Percentiles rank a stretch among this genome's conserved stretches.
Conservation (phyloP, 306 rosid species). For the Cicer cuneatum region DNA sequence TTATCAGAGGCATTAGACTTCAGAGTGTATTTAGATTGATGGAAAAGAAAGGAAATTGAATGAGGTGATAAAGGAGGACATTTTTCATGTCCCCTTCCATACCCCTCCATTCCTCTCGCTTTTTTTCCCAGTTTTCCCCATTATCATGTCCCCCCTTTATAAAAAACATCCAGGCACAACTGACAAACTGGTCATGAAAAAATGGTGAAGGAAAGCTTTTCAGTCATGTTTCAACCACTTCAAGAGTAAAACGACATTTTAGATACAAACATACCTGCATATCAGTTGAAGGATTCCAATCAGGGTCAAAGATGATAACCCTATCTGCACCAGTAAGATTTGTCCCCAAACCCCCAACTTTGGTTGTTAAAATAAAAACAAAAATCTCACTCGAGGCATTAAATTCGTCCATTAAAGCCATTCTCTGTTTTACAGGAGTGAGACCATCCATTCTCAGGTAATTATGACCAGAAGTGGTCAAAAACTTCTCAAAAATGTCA, state of each 20-base stretch:
- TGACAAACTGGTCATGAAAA: conserved; percentile 33
- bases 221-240: conserved; percentile 34
- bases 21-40: conserved; percentile 14
- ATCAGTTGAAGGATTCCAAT: conserved; percentile 98
- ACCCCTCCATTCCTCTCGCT: not conserved
- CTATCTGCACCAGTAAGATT: conserved; percentile 94
- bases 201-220: conserved; percentile 25
- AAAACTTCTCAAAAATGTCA: conserved; percentile 77
- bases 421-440: conserved; percentile 88
- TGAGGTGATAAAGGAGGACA: conserved; percentile 29
- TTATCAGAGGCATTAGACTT: conserved; percentile 31
- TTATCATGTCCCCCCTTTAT: not conserved
- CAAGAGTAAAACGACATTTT: conserved; percentile 5
- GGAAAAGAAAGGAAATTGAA: conserved; percentile 10
- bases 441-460: conserved; percentile 95
- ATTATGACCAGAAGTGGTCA: conserved; percentile 62
- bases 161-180: conserved; percentile 8
- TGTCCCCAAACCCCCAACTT: conserved; percentile 97
- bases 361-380: conserved; percentile 90
- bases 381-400: conserved; percentile 77
- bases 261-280: conserved; percentile 67
- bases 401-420: conserved; percentile 98
- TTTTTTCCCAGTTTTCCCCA: not conserved
- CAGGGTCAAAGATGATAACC: conserved; percentile 94
- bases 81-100: not conserved